Evolutionary conservation across 257 asterid species (phyloP), one percentile per base, ranked within the genome.

Genomic region (Solanum okadae): DNA sequence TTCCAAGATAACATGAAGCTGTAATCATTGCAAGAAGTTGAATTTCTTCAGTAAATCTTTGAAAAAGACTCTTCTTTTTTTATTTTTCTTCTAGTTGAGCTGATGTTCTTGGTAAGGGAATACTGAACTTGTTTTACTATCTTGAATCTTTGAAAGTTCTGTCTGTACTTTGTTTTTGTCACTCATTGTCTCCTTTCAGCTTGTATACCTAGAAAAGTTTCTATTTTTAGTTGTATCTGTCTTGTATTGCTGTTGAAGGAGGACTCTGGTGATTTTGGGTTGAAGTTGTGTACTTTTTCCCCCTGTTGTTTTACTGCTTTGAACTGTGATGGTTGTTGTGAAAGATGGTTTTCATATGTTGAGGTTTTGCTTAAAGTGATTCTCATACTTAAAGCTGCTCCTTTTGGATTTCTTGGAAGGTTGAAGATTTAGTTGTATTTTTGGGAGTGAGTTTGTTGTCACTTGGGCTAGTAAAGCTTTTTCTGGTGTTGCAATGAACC

Each of bases 401-500:
- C 18, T 31, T 44, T 79, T 29, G 33, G 37, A 20, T 46, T 44
- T 46, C 67, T 46, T 81, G 67, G 27, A 81, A 81, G 68, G 40
- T 81, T 44, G 18, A 81, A 81, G 85, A 15, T 3, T 25, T 25
- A 20, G 27, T 27, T 44, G 85, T 81, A 46, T 16, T 46, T 81
- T 81, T 81, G 18, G 85, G 68, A 16, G 85, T 29, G 85, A 86
- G 22, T 46, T 46, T 72, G 29, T 86, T 72, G 85, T 13, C n/a
- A 52, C 23, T 86, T 76, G 13, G 67, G 2, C 63, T 27, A 86
- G 79, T 83, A 86, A 65, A 11, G 86, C 72, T 13, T 81, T 83
- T 29, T 61, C 79, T 90, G 91, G 89, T 90, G 89, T 75, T 56
- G 87, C 85, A 83, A 95, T 95, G 99, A 92, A 90, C 93, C 67